These are phyloP conservation scores for Termitomyces eurrhizus DNA, from an alignment of 768 basidiomycete genomes.

Conservation along the genomic window DNA sequence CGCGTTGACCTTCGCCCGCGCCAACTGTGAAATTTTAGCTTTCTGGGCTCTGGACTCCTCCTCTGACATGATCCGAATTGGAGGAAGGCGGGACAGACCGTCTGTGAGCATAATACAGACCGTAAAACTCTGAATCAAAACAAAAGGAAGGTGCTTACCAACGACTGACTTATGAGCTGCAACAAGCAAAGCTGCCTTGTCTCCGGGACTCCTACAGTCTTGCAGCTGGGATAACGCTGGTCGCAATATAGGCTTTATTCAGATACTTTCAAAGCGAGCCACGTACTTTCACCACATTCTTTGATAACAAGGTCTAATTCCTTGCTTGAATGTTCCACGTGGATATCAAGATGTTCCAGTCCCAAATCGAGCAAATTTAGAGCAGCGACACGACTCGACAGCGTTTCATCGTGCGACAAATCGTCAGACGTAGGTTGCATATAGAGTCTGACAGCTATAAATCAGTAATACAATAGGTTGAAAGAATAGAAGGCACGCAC, in stretches of 20 bases:
- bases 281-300: conserved; percentile 75
- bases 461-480: not conserved
- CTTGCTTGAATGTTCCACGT: conserved; percentile 51
- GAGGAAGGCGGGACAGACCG: conserved; percentile 70
- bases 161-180: conserved; percentile 83
- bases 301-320: conserved; percentile 63
- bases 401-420: conserved; percentile 81
- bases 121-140: not conserved
- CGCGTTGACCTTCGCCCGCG: conserved; percentile 11
- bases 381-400: conserved; percentile 86
- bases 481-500: conserved; percentile 33
- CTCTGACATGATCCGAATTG: conserved; percentile 69
- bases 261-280: not conserved
- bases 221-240: conserved; percentile 37
- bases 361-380: conserved; percentile 88
- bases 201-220: conserved; percentile 52
- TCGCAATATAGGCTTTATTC: not conserved
- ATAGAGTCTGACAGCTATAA: conserved; percentile 54
- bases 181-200: conserved; percentile 80
- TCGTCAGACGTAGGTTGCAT: conserved; percentile 66
- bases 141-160: conserved; percentile 43
- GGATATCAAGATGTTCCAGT: conserved; percentile 86
- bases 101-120: conserved; percentile 38
- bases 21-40: conserved; percentile 14
- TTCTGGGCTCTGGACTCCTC: conserved; percentile 30